A percentile compares a stretch with the other conserved stretches of the same genome.
Evolutionary conservation across 768 basidiomycete species (phyloP).

Genomic region (Phlebiopsis flavidoalba): DNA sequence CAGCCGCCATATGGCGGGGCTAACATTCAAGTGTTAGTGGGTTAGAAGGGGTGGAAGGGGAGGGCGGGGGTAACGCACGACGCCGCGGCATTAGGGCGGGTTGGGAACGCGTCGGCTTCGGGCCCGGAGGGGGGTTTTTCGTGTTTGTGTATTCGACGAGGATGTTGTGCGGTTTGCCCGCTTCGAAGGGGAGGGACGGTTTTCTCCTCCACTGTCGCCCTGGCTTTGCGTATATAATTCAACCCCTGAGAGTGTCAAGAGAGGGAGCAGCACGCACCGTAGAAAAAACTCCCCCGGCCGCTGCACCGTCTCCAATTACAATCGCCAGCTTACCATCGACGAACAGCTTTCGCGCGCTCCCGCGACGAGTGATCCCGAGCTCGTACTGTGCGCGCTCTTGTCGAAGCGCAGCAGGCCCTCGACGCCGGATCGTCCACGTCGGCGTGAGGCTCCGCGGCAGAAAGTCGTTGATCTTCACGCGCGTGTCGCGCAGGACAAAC

Average conservation of each 20-base stretch:
- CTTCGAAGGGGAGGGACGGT: conserved; percentile 40
- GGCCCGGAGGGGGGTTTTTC: conserved; percentile 34
- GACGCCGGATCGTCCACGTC: conserved; percentile 53
- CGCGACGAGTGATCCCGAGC: conserved; percentile 59
- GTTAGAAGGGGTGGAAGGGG: not conserved
- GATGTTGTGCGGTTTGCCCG: conserved; percentile 41
- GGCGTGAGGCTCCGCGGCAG: conserved; percentile 48
- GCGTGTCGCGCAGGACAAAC: conserved; percentile 51
- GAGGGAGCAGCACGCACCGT: conserved; percentile 36
- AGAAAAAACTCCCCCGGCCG: conserved; percentile 60
- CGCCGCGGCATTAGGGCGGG: conserved; percentile 66
- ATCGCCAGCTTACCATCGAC: conserved; percentile 53
- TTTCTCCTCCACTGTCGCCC: conserved; percentile 63
- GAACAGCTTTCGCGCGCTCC: conserved; percentile 55
- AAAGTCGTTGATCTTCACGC: conserved; percentile 65
- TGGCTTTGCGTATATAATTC: conserved; percentile 30
- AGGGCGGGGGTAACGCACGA: conserved; percentile 40
- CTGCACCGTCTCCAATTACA: conserved; percentile 67
- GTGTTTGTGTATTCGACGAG: conserved; percentile 66
- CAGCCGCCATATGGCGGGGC: conserved; percentile 67
- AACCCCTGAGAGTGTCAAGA: not conserved
- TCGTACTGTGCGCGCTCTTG: conserved; percentile 47
- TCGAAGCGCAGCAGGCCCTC: conserved; percentile 41
- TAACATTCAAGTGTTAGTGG: conserved; percentile 20
- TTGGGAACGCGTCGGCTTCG: conserved; percentile 46